These are phyloP conservation scores for Dothiorella sarmentorum DNA, from an alignment of 2,329 filamentous ascomycete genomes.

Conservation along the genomic window DNA sequence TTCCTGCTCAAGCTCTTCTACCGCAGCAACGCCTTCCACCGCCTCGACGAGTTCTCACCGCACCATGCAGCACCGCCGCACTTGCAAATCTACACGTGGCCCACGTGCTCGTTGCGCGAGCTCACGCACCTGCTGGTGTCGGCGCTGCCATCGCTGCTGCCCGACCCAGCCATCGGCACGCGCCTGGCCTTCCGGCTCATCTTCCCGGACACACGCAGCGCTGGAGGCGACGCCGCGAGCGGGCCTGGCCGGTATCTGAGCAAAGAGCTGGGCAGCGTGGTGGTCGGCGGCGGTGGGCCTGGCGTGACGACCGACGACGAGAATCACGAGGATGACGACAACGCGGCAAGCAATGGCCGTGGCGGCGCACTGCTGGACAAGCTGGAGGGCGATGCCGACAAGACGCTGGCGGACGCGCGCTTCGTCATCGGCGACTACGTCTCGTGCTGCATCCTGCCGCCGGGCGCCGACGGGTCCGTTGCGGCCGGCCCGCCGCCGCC, in stretches of 20 bases:
- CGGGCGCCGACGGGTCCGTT: slow-evolving; percentile 69
- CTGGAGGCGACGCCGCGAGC: slow-evolving; percentile 24
- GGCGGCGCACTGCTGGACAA: slow-evolving; percentile 38
- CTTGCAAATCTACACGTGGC: slow-evolving; percentile 83
- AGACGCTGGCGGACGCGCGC: slow-evolving; percentile 70
- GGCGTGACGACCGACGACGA: slow-evolving; percentile 27
- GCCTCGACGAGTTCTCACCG: slow-evolving; percentile 64
- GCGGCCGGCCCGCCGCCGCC: slow-evolving; percentile 54
- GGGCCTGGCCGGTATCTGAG: slow-evolving; percentile 63
- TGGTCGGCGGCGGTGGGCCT: slow-evolving; percentile 62
- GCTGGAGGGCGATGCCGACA: slow-evolving; percentile 61
- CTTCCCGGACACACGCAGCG: slow-evolving; percentile 66
- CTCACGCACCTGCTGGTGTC: slow-evolving; percentile 73
- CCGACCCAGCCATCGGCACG: slow-evolving; percentile 72
- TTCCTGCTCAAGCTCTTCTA: slow-evolving; percentile 88
- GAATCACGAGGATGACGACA: slow-evolving; percentile 23
- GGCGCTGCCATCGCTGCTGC: slow-evolving; percentile 65
- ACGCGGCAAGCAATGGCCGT: slow-evolving; percentile 21
- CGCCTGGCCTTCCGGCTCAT: slow-evolving; percentile 84
- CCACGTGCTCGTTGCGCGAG: slow-evolving; percentile 74
- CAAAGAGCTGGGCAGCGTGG: slow-evolving; percentile 78
- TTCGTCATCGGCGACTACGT: slow-evolving; percentile 91
- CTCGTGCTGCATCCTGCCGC: slow-evolving; percentile 75
- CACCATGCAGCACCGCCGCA: slow-evolving; percentile 56
- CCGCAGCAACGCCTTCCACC: slow-evolving; percentile 68